Percentiles rank a stretch among this genome's conserved stretches.
Evolutionary conservation across 495 filamentous ascomycete species (phyloP).

Genomic region (Patellaria atrata): DNA sequence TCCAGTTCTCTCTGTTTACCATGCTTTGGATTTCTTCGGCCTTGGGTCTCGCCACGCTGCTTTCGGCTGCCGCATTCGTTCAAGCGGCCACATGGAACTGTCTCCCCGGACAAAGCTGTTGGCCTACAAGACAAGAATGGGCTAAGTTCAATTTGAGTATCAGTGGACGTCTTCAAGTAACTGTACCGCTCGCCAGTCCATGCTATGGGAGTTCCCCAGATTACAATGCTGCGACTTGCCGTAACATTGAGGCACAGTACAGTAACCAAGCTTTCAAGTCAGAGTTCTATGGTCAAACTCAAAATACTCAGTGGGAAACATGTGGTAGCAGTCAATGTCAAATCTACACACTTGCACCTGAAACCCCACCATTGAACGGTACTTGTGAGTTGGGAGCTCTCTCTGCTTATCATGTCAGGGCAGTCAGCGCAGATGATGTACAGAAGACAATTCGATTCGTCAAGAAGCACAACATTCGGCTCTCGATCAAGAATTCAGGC

Average conservation of each 20-base stretch:
- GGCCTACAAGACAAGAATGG: slow-evolving; percentile 13
- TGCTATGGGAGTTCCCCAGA: slow-evolving; percentile 7
- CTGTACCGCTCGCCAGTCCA: slow-evolving; percentile 12
- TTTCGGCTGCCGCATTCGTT: too few relatives aligned
- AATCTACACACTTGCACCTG: slow-evolving; percentile 7
- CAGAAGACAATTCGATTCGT: slow-evolving; percentile 13
- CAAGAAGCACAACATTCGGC: slow-evolving; percentile 14
- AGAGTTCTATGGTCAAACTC: background rate
- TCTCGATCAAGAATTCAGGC: slow-evolving; percentile 20
- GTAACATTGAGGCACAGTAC: too few relatives aligned
- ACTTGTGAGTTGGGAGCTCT: slow-evolving; percentile 13
- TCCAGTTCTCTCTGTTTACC: too few relatives aligned
- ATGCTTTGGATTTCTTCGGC: too few relatives aligned
- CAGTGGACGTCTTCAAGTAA: slow-evolving; percentile 12
- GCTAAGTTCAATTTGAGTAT: slow-evolving; percentile 16
- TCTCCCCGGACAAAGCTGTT: slow-evolving; percentile 11
- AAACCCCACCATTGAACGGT: slow-evolving; percentile 8
- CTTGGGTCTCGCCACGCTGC: too few relatives aligned
- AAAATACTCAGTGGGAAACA: slow-evolving; percentile 9
- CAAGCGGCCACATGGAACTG: too few relatives aligned
- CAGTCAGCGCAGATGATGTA: slow-evolving; percentile 8
- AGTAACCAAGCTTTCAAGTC: background rate
- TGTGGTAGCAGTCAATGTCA: slow-evolving; percentile 12
- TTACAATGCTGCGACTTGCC: background rate
- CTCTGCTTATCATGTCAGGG: slow-evolving; percentile 17